Percentiles rank a stretch among this genome's conserved stretches.
Evolutionary conservation across 176 grass and related monocot species (phyloP).

Genomic region (Carex littledalei): DNA sequence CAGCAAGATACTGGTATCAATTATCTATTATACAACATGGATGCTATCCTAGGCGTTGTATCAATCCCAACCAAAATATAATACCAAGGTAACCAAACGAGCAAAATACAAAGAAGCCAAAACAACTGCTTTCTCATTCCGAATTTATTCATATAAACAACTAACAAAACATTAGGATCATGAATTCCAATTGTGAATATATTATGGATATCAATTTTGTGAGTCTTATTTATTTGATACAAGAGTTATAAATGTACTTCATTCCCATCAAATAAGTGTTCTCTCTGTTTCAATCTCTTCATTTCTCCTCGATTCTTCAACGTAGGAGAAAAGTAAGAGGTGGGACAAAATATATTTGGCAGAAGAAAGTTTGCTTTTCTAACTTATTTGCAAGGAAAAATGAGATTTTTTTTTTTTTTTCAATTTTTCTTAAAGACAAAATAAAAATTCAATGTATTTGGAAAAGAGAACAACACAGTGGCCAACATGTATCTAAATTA

Average conservation of each 20-base stretch:
- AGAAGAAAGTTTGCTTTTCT: not conserved
- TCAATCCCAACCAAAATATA: not conserved
- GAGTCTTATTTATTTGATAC: no score
- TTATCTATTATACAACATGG: not conserved
- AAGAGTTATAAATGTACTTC: no score
- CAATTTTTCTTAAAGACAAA: not conserved
- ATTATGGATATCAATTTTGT: not conserved
- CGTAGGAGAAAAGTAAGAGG: no score
- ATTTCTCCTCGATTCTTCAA: not conserved
- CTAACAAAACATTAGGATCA: slow-evolving; percentile 29
- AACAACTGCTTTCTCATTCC: not conserved
- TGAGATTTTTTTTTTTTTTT: no score
- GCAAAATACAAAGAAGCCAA: not conserved
- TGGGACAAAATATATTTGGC: not conserved
- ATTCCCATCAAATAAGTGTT: no score
- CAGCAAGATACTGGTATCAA: no score
- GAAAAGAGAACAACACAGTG: no score
- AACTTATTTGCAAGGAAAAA: not conserved
- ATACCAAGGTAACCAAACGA: not conserved
- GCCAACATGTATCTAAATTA: no score
- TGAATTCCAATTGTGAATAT: not conserved
- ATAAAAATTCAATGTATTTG: not conserved
- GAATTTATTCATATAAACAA: slow-evolving; percentile 34
- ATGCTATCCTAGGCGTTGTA: not conserved
- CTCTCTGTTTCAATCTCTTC: not conserved